Percentiles rank a stretch among this genome's conserved stretches.
These are phyloP conservation scores for Phytophthora agathidicida DNA, from an alignment of 352 stramenopile species.

Conservation along the genomic window DNA sequence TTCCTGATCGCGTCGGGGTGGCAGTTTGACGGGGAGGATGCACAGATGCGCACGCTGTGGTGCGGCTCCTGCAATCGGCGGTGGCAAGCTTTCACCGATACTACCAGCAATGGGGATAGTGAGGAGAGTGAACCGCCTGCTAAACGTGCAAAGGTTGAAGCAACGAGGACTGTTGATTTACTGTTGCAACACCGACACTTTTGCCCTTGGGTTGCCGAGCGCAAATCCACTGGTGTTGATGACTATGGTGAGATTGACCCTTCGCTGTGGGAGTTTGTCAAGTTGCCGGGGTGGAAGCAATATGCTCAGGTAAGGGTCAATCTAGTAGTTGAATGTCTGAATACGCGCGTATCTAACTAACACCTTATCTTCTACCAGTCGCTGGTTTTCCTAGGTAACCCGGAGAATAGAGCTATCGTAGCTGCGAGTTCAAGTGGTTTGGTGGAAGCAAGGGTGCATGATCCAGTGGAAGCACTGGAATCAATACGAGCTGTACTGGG, in stretches of 20 bases:
- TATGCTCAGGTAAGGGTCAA: conserved; percentile 42
- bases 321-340: not conserved
- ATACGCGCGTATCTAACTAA: not conserved
- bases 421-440: not conserved
- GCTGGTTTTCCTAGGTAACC: conserved; percentile 11
- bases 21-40: conserved; percentile 26
- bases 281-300: conserved; percentile 43
- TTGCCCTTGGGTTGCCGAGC: conserved; percentile 55
- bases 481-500: conserved; percentile 31
- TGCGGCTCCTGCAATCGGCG: conserved; percentile 58
- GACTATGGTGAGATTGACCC: conserved; percentile 29
- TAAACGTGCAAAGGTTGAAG: conserved; percentile 42
- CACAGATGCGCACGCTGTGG: conserved; percentile 14
- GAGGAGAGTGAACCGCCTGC: conserved; percentile 18
- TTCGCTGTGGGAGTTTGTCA: conserved; percentile 32
- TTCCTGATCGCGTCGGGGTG: conserved; percentile 52
- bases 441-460: not conserved
- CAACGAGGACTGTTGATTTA: conserved; percentile 6
- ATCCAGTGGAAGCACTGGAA: conserved; percentile 27
- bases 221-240: conserved; percentile 19
- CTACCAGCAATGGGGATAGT: not conserved
- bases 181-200: conserved; percentile 60
- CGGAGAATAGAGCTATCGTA: conserved; percentile 6
- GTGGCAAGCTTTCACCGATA: conserved; percentile 21
- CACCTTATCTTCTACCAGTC: conserved; percentile 6